These are phyloP conservation scores for Stropharia rugosoannulata DNA, from an alignment of 768 basidiomycete genomes.

Conservation along the genomic window DNA sequence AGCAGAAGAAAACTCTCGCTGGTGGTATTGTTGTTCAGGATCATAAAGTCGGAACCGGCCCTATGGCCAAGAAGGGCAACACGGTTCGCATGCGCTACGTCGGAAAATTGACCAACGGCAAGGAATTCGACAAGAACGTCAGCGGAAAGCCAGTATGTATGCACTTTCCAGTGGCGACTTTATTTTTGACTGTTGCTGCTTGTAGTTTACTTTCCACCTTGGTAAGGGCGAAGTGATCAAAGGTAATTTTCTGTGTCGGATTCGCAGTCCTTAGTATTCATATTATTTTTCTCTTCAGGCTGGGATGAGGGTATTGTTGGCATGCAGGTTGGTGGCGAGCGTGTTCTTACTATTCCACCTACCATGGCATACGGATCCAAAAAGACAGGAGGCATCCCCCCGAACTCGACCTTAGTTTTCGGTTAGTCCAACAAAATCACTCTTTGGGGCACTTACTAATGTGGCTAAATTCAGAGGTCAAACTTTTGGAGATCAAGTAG, in stretches of 20 bases:
- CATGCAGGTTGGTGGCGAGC: constrained; percentile 91
- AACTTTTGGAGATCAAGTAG: constrained; percentile 69
- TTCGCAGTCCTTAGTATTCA: background rate
- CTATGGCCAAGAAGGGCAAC: constrained; percentile 83
- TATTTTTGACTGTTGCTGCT: background rate
- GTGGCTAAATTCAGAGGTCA: constrained; percentile 54
- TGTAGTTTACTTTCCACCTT: constrained; percentile 72
- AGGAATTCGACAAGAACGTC: constrained; percentile 76
- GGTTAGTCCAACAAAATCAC: constrained; percentile 44
- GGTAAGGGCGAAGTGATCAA: constrained; percentile 93
- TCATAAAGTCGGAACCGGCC: constrained; percentile 77
- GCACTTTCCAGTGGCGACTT: background rate
- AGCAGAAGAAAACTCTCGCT: constrained; percentile 49
- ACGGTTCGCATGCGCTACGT: constrained; percentile 88
- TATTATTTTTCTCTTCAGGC: constrained; percentile 35
- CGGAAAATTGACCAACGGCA: constrained; percentile 80
- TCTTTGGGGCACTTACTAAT: background rate
- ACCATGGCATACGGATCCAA: constrained; percentile 72
- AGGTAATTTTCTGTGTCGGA: constrained; percentile 39
- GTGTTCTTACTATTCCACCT: constrained; percentile 74
- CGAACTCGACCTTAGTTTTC: constrained; percentile 80
- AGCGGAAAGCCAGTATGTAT: constrained; percentile 81
- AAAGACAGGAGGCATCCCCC: constrained; percentile 58
- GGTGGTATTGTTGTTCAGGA: constrained; percentile 81
- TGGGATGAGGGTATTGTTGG: constrained; percentile 94